Base-by-base conservation (phyloP, 192 early-diverging fungal genomes). In the Coemansia brasiliensis region DNA sequence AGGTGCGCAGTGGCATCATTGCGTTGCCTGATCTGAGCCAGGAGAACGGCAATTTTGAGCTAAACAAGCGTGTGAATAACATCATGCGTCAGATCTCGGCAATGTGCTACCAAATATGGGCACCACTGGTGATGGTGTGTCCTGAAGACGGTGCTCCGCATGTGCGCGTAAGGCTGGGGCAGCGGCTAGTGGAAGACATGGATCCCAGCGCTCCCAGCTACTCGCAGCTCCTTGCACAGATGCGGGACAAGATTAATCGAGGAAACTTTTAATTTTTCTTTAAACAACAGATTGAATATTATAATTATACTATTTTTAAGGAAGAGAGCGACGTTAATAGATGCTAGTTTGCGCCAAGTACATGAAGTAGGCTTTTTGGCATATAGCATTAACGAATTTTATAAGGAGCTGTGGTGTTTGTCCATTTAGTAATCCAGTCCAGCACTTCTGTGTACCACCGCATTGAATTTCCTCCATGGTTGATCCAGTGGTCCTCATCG, bases 141-240 rank as follows among this genome's bases (percentile, higher is more conserved):
- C 93, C 93, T 78, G 94, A 98, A 67, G 94, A 98, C 61, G 92
- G 90, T 13, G 93, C 96, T 57, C 85, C 88, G 18, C 80, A 75
- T 5, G 53, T 95, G 57, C 84, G 95, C 5, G 80, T 90, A 78
- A 83, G 84, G 90, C 92, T 96, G 80, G 59, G 92, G 60, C 85
- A 87, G 49, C 91, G 92, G 59, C 71, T 98, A 63, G 83, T 96
- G n/a, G 94, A 96, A 66, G 95, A 98, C 69, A 86, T 93, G 50
- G 89, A 87, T 25, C 88, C 93, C 38, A 83, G 81, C 44, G 82
- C 85, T 0, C 84, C 86, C 76, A 89, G 88, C 59, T 91, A 89
- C 67, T 82, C 83, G 59, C 90, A 92, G 73, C 89, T 87, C 69
- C 78, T 92, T 9, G 79, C 72, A 41, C 82, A 87, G 58, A 61